Evolutionary conservation across 2,329 filamentous ascomycete species (phyloP), one percentile per base, ranked within the genome.

Genomic region (Didymella sp.): DNA sequence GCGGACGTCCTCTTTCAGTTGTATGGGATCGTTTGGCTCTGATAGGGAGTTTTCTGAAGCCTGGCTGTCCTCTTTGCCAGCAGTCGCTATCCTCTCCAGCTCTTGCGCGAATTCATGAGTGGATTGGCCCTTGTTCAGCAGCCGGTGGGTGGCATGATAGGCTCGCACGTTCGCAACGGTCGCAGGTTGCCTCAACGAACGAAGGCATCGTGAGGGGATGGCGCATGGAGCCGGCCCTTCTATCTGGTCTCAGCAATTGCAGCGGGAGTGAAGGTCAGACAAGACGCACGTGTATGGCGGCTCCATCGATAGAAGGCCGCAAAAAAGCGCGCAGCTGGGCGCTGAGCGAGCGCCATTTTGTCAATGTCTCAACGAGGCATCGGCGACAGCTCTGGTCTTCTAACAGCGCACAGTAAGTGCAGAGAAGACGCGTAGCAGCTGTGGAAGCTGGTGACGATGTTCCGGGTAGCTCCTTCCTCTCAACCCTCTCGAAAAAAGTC

Each of bases 281-380:
- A 19, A 22, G 21, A 43, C 73, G 62, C 55, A 76, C 72, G 63
- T 27, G 65, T 63, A 42, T 64, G 60, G 33, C 64, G 51, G 52
- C 61, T 77, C 79, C 77, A 81, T 64, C 69, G 70, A 66, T 79
- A 80, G 62, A 81, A 81, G 48, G 73, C 73, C 12, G 70, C 68
- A 65, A 79, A 80, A 69, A 81, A 81, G 64, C 74, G 76, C 37
- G 59, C 55, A 15, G 66, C 57, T 9, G 62, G 55, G 43, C 65
- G 66, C 59, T 62, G 64, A 31, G 61, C 51, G 38, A 64, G 60
- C 58, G 61, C 54, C 67, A 70, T 70, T 6, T 6, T 52, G 22
- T 21, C 48, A 38, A 44, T 48, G 47, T 6, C 7, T 44, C 44
- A 52, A 6, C 43, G n/a, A 44, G 37, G 38, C 54, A 52, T 49